Percentiles rank a stretch among this genome's conserved stretches.
Evolutionary conservation across 768 basidiomycete genomes (phyloP).

Genomic region (Leucosporidium scottii): DNA sequence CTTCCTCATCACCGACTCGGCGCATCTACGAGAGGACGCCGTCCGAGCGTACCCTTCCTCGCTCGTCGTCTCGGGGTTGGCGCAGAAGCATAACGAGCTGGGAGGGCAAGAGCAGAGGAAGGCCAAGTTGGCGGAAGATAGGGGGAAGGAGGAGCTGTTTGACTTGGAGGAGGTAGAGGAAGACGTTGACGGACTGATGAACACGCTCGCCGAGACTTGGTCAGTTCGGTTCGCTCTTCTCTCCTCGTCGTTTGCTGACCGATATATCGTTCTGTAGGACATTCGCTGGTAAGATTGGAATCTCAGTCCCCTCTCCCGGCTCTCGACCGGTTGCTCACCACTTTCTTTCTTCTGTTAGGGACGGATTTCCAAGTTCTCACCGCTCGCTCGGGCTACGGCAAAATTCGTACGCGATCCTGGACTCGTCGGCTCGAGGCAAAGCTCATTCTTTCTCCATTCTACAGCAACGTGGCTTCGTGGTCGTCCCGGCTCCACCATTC

Average conservation of each 20-base stretch:
- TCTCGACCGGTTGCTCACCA: too few species aligned
- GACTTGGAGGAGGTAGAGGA: neutral
- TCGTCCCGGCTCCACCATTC: too few species aligned
- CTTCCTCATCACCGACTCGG: slow-evolving; percentile 23
- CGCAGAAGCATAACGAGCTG: slow-evolving; percentile 22
- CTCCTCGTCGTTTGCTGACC: too few species aligned
- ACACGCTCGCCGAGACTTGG: slow-evolving; percentile 24
- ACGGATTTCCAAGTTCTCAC: slow-evolving; percentile 29
- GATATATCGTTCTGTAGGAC: too few species aligned
- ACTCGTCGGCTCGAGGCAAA: neutral
- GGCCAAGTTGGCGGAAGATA: slow-evolving; percentile 14
- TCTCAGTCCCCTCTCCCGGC: too few species aligned
- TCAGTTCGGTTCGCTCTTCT: too few species aligned
- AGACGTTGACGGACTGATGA: slow-evolving; percentile 18
- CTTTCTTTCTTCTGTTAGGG: slow-evolving; percentile 7
- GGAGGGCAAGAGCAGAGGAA: neutral
- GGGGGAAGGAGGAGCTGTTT: neutral
- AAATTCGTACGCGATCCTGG: slow-evolving; percentile 17
- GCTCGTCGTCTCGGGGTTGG: slow-evolving; percentile 22
- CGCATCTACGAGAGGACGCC: slow-evolving; percentile 9
- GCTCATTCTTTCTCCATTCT: neutral
- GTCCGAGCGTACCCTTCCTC: slow-evolving; percentile 1
- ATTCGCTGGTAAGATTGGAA: too few species aligned
- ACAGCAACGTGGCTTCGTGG: neutral
- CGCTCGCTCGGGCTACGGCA: slow-evolving; percentile 16